A percentile compares a stretch with the other conserved stretches of the same genome.
phyloP scores from a whole-genome alignment of 306 rosid species.

The Pyrus bretschneideri region DNA sequence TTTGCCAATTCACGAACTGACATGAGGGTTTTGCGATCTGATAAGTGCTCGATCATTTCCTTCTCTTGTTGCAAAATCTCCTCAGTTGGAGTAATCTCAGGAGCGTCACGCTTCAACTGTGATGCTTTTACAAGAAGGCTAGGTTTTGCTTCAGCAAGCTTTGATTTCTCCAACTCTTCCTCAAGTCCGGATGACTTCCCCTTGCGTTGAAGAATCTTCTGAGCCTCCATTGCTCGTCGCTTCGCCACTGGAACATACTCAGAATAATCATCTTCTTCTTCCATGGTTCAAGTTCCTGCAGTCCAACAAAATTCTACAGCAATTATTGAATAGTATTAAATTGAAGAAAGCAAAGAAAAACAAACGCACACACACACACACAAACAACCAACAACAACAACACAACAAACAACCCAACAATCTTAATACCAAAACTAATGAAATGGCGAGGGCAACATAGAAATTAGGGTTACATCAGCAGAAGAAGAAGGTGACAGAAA shows the following conservation, averaged over 20 bases:
- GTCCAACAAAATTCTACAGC: background rate
- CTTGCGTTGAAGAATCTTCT: constrained; percentile 74
- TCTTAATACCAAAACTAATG: background rate
- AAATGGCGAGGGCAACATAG: background rate
- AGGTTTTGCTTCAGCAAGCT: constrained; percentile 61
- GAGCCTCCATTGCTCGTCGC: constrained; percentile 85
- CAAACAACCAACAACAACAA: too few relatives aligned
- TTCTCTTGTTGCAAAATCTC: constrained; percentile 81
- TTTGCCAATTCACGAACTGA: constrained; percentile 91
- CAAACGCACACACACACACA: too few relatives aligned
- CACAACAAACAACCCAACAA: background rate
- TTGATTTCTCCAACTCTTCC: constrained; percentile 60
- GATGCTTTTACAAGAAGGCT: constrained; percentile 76
- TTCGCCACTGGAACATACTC: constrained; percentile 87
- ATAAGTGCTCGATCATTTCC: constrained; percentile 84
- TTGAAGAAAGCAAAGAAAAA: too few relatives aligned
- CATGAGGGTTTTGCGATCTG: constrained; percentile 78
- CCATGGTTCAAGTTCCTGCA: constrained; percentile 29
- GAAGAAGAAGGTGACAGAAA: background rate
- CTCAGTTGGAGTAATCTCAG: constrained; percentile 71
- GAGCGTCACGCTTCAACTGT: constrained; percentile 78
- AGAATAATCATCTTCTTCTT: constrained; percentile 68
- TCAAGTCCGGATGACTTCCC: constrained; percentile 54
- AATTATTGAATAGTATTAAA: background rate
- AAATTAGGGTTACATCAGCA: background rate